Base-by-base conservation (phyloP, 495 filamentous ascomycete species). In the Penicillium goetzii region DNA sequence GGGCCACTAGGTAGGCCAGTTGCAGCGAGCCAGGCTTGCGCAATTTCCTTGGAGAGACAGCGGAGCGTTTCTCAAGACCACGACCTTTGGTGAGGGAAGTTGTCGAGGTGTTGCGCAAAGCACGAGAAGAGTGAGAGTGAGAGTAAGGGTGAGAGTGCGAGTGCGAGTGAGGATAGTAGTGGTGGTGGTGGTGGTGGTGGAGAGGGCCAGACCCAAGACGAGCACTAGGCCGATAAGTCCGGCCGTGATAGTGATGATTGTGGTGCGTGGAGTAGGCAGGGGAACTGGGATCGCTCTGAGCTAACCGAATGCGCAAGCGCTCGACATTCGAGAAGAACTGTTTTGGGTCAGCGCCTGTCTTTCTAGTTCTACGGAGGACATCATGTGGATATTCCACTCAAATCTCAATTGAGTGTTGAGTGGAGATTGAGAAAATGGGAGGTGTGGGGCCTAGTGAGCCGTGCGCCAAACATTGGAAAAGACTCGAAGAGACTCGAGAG, bases 251-350 rank as follows among this genome's bases (percentile, higher is more conserved):
- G 60, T 63, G 36, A 36, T 28, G 21, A 41, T 57, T 26, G 26
- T 19, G 14, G 61, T 15, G 68, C 51, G 60, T 63, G 62, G 65
- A 70, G 68, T 30, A 50, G 25, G 58, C 36, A 61, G 61, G 41
- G 61, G 60, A 58, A 57, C 62, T 52, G 55, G 66, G 69, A 76
- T 71, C 67, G 62, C 59, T 68, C 62, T 73, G 69, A 1, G 57
- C 72, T 72, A 74, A 58, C 63, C 72, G 71, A 33, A 74, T 72
- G 49, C 74, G 74, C 63, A 75, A 67, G 28, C 69, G 72, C 68
- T 74, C 76, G 59, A 75, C 66, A 70, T 78, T 80, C 68, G 74
- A 78, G 70, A 79, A 78, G 68, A 78, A 75, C 76, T 79, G 66
- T 58, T 53, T 19, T 30, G 63, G 63, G 59, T 68, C 67, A 68